Conservation (phyloP, 106 monocot genomes). For the Allium fistulosum region DNA sequence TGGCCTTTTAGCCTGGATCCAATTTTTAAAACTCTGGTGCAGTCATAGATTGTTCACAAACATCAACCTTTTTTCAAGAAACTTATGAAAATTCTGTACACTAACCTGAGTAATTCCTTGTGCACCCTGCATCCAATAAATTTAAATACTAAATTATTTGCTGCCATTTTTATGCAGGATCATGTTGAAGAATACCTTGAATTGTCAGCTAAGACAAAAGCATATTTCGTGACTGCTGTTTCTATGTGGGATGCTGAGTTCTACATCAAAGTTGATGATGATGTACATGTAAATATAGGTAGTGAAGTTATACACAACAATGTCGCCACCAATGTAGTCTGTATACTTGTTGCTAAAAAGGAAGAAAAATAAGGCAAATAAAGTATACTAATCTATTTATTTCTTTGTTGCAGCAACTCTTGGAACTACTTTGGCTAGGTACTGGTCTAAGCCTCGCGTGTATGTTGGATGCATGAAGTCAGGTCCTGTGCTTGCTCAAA, state of each 20-base stretch:
- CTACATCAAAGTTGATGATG: slow-evolving; percentile 29
- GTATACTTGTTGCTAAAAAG: not conserved
- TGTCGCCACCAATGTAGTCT: not conserved
- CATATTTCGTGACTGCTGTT: slow-evolving; percentile 23
- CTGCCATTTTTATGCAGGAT: slow-evolving; percentile 4
- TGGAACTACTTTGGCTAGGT: slow-evolving; percentile 16
- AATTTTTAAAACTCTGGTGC: no score
- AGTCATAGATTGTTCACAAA: no score
- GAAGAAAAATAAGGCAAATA: no score
- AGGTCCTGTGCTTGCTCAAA: slow-evolving; percentile 32
- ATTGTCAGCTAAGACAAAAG: slow-evolving; percentile 23
- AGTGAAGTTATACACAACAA: not conserved
- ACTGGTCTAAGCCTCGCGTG: slow-evolving; percentile 13
- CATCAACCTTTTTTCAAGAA: no score
- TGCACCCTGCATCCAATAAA: no score
- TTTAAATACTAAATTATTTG: no score
- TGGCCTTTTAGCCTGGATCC: no score
- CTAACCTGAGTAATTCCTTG: no score
- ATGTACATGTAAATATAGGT: slow-evolving; percentile 34
- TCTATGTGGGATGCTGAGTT: slow-evolving; percentile 25
- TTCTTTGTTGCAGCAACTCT: slow-evolving; percentile 17
- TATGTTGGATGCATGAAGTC: slow-evolving; percentile 36
- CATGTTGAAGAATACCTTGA: slow-evolving; percentile 28
- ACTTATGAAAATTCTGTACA: no score
- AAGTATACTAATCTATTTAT: not conserved